Conservation (phyloP, 441 rosid species). For the Breynia disticha region DNA sequence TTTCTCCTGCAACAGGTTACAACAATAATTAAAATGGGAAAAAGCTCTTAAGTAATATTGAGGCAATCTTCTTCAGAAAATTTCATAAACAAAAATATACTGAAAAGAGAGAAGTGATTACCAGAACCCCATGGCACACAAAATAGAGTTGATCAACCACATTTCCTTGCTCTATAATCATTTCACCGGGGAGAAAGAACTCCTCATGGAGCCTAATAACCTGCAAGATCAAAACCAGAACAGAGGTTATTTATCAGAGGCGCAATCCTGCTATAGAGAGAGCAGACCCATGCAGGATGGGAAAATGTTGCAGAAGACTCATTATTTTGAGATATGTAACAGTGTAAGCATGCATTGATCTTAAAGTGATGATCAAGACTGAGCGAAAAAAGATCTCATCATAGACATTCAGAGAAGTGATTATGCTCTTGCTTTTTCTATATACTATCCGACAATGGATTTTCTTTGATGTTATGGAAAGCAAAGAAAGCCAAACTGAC, state of each 20-base stretch:
- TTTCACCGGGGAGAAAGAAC: constrained; percentile 93
- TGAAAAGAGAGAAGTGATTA: constrained; percentile 16
- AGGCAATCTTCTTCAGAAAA: no score
- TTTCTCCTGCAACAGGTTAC: constrained; percentile 43
- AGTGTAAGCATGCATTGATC: no score
- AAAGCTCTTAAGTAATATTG: no score
- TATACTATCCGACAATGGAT: no score
- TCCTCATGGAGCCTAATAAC: constrained; percentile 86
- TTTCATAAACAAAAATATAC: no score
- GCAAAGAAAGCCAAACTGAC: constrained; percentile 16
- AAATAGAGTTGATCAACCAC: constrained; percentile 92
- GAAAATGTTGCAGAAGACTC: background rate
- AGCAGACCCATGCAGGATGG: constrained; percentile 5
- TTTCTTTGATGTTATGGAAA: background rate
- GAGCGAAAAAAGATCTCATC: no score
- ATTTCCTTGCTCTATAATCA: constrained; percentile 79
- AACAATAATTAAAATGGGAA: background rate
- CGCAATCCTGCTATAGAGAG: background rate
- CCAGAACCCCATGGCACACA: constrained; percentile 82
- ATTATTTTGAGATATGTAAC: background rate
- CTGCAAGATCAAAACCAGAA: constrained; percentile 26
- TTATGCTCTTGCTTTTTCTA: no score
- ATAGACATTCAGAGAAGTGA: no score
- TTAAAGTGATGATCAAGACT: no score
- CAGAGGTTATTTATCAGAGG: background rate